Conservation (phyloP, 371 early-diverging fungal genomes). For the Haplosporangium sp. region DNA sequence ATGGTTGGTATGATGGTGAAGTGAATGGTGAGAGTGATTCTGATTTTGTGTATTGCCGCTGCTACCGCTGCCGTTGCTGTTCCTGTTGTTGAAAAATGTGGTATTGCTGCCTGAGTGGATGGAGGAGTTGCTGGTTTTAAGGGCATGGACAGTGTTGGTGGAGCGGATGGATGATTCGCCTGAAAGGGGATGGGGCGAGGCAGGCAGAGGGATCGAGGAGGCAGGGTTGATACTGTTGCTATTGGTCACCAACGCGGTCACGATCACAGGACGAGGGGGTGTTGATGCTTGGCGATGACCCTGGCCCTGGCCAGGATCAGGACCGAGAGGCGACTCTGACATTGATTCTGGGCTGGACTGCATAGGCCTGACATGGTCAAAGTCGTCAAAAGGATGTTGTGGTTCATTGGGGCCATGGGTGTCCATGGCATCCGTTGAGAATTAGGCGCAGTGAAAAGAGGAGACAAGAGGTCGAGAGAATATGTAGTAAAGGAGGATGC, state of each 20-base stretch:
- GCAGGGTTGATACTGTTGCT: neutral
- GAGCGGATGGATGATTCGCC: slow-evolving; percentile 7
- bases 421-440: slow-evolving; percentile 26
- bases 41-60: neutral
- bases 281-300: neutral
- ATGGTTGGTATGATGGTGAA: neutral
- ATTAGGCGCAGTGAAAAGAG: neutral
- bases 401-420: slow-evolving; percentile 14
- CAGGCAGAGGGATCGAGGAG: neutral
- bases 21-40: neutral
- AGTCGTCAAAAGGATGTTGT: slow-evolving; percentile 36
- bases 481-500: too few relatives aligned
- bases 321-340: slow-evolving; percentile 4
- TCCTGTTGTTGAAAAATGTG: slow-evolving; percentile 2
- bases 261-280: slow-evolving; percentile 3
- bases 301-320: slow-evolving; percentile 1
- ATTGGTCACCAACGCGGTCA: neutral
- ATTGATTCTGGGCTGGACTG: too few relatives aligned
- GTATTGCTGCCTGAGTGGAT: neutral
- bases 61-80: slow-evolving; percentile 5
- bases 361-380: slow-evolving; percentile 31
- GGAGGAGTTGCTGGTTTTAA: neutral
- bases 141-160: slow-evolving; percentile 6
- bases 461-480: neutral
- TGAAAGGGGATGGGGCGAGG: slow-evolving; percentile 1